Base-by-base conservation (phyloP, 2,329 filamentous ascomycete species). In the Nemania sp. region DNA sequence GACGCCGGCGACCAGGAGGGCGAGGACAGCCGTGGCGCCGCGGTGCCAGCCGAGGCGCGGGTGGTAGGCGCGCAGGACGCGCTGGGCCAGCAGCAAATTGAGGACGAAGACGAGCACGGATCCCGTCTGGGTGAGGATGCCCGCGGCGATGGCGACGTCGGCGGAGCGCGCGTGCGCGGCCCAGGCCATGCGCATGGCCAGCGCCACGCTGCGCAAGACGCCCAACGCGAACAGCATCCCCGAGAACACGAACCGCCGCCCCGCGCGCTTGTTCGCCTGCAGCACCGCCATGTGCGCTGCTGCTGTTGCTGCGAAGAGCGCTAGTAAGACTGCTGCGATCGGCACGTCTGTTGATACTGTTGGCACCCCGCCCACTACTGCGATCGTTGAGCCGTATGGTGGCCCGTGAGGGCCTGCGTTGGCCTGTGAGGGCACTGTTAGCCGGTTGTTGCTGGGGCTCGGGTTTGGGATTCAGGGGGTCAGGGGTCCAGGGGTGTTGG, bases 41-140 rank as follows among this genome's bases (percentile, higher is more conserved):
- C 72, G 76, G 57, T 81, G 78, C 89, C 90, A 93, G 53, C 89
- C 90, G 26, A 90, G 68, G 2, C 69, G 66, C 0, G 90, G 89
- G 65, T 92, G 88, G 40, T 83, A 81, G 4, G 88, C 87, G 49
- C 91, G 81, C 15, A 94, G 71, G 22, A 96, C 78, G 40, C 91
- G 84, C 71, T 91, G 89, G 0, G 86, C 73, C 66, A 92, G 89
- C 64, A 94, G 74, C 36, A 95, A 73, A 72, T 96, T 94, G 71
- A 91, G 75, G 64, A 93, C 73, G 70, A 89, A 93, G 22, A 95
- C 75, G 6, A 95, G 71, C 28, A 95, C 68, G 14, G 91, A 84
- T 36, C 90, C 90, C 0, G 88, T 86, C 39, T 85, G 82, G 52
- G 90, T 82, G 63, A 94, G 85, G 65, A 94, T 81, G 60, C 78